These are phyloP conservation scores for Globisporangium paroecandrum DNA, from an alignment of 352 stramenopile genomes.

Conservation along the genomic window DNA sequence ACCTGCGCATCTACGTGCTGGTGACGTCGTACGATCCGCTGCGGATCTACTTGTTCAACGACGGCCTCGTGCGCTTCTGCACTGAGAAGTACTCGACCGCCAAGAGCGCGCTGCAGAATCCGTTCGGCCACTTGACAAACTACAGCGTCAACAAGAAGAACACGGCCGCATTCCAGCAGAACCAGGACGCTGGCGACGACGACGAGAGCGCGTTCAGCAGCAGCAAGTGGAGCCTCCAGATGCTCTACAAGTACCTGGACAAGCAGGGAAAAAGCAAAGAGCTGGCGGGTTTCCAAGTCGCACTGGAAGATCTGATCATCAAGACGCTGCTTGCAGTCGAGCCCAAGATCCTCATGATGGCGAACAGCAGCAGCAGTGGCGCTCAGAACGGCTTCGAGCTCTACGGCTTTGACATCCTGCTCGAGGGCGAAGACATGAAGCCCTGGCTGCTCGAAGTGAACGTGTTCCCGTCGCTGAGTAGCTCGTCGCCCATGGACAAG, in stretches of 20 bases:
- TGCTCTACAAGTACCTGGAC: conserved; percentile 45
- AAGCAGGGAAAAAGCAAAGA: conserved; percentile 38
- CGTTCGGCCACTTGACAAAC: conserved; percentile 90
- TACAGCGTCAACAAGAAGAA: conserved; percentile 93
- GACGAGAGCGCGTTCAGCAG: conserved; percentile 32
- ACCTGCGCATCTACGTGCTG: conserved; percentile 89
- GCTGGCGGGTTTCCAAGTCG: conserved; percentile 30
- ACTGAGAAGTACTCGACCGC: conserved; percentile 74
- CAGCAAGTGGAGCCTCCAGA: conserved; percentile 84
- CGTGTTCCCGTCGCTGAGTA: conserved; percentile 86
- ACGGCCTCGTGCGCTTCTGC: conserved; percentile 87
- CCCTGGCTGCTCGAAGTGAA: conserved; percentile 91
- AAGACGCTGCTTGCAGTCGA: conserved; percentile 90
- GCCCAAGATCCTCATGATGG: conserved; percentile 52
- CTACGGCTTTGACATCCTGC: conserved; percentile 87
- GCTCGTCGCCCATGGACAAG: conserved; percentile 83
- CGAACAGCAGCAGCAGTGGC: conserved; percentile 10
- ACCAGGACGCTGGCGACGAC: conserved; percentile 51
- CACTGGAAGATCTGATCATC: conserved; percentile 80
- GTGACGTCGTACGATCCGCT: conserved; percentile 86
- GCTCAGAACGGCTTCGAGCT: conserved; percentile 75
- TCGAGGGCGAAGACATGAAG: conserved; percentile 67
- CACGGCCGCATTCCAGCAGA: conserved; percentile 61
- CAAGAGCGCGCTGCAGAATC: conserved; percentile 67
- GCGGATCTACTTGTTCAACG: conserved; percentile 79